Evolutionary conservation across 2,329 filamentous ascomycete species (phyloP).

Genomic region (Penicillium sp.): DNA sequence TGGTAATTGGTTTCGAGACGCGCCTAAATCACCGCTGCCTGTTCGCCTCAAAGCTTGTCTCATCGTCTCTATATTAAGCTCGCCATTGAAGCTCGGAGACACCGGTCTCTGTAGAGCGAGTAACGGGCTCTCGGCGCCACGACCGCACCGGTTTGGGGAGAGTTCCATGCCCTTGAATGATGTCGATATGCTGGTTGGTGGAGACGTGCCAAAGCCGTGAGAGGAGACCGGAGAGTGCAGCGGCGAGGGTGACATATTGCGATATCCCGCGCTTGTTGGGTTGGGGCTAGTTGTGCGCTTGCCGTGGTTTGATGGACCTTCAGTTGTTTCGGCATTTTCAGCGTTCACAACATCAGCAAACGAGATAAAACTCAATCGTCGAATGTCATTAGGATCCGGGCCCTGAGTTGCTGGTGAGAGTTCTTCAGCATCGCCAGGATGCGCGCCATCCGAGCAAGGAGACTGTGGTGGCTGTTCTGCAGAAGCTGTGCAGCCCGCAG

Average conservation of each 20-base stretch:
- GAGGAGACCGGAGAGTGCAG: constrained; percentile 79
- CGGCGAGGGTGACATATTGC: constrained; percentile 71
- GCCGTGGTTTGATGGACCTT: constrained; percentile 63
- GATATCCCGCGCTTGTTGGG: constrained; percentile 49
- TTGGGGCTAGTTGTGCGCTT: constrained; percentile 34
- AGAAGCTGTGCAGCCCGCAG: constrained; percentile 65
- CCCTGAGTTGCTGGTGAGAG: constrained; percentile 74
- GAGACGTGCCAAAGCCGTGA: constrained; percentile 69
- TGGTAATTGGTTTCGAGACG: constrained; percentile 4
- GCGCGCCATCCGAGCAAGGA: constrained; percentile 57
- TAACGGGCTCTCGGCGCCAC: constrained; percentile 65
- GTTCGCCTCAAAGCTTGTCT: constrained; percentile 84
- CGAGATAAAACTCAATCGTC: constrained; percentile 90
- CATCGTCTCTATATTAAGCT: constrained; percentile 93
- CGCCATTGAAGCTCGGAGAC: constrained; percentile 58
- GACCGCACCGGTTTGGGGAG: constrained; percentile 63
- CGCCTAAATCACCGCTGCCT: constrained; percentile 75
- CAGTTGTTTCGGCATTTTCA: constrained; percentile 56
- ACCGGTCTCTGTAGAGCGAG: constrained; percentile 60
- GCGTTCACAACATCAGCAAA: constrained; percentile 94
- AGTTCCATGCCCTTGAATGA: constrained; percentile 53
- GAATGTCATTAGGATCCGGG: constrained; percentile 76
- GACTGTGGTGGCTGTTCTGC: constrained; percentile 42
- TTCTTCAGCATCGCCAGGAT: constrained; percentile 55
- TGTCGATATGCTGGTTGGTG: constrained; percentile 75